Conservation (phyloP, 2,329 filamentous ascomycete species). For the Periconia digitata region DNA sequence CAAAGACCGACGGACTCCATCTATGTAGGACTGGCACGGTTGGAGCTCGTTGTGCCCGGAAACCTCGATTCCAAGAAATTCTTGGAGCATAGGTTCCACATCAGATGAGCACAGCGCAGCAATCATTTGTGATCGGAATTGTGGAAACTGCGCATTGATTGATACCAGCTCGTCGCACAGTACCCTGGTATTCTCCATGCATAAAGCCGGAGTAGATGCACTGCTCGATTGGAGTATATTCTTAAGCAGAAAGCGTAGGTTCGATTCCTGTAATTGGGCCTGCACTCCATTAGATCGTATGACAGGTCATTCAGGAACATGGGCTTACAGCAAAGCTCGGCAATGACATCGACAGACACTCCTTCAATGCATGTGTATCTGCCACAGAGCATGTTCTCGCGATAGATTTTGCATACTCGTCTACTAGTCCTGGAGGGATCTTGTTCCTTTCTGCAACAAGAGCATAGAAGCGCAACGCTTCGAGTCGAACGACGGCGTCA, state of each 20-base stretch:
- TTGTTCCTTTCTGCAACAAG: constrained; percentile 22
- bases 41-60: background rate
- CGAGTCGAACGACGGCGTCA: constrained; percentile 27
- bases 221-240: constrained; percentile 16
- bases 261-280: constrained; percentile 20
- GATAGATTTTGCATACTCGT: constrained; percentile 22
- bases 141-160: constrained; percentile 10
- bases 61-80: constrained; percentile 13
- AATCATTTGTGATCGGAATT: constrained; percentile 24
- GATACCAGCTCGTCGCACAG: constrained; percentile 21
- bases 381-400: constrained; percentile 12
- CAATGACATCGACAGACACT: constrained; percentile 26
- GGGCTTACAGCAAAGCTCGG: constrained; percentile 30
- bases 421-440: constrained; percentile 20
- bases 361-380: constrained; percentile 14
- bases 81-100: constrained; percentile 23
- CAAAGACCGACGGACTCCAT: constrained; percentile 16
- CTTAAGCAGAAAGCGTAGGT: constrained; percentile 18
- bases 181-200: constrained; percentile 11
- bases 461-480: constrained; percentile 33
- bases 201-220: constrained; percentile 4
- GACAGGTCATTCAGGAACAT: background rate
- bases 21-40: constrained; percentile 18
- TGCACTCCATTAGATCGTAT: constrained; percentile 5
- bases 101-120: constrained; percentile 25